phyloP scores from a whole-genome alignment of 345 rosid species.

The Salix viminalis region DNA sequence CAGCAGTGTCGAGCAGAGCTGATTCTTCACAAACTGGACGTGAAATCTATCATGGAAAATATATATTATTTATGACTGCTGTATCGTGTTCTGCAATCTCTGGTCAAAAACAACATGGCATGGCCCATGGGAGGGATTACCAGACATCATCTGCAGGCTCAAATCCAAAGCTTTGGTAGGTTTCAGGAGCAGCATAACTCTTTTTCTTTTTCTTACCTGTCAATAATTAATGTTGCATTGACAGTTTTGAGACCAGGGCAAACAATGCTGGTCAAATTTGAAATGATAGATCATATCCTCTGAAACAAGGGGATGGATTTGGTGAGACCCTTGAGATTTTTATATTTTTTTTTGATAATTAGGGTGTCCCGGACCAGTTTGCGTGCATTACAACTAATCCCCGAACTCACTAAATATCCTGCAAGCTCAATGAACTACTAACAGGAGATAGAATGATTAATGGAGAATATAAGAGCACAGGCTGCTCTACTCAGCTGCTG shows the following conservation, averaged over 20 bases:
- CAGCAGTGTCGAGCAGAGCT: conserved; percentile 5
- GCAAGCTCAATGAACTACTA: too few relatives aligned
- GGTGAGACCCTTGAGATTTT: not conserved
- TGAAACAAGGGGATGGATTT: not conserved
- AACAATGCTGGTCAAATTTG: not conserved
- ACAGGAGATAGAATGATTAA: not conserved
- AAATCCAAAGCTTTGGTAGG: conserved; percentile 1
- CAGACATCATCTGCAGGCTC: conserved; percentile 2
- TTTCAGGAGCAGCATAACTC: not conserved
- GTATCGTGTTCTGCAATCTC: not conserved
- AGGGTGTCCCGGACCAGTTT: too few relatives aligned
- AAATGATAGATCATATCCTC: not conserved
- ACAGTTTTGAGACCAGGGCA: not conserved
- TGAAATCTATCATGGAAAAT: not conserved
- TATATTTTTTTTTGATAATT: too few relatives aligned
- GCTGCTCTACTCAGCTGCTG: too few relatives aligned
- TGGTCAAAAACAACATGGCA: conserved; percentile 1
- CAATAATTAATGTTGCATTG: not conserved
- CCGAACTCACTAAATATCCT: rapidly evolving
- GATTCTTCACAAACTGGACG: conserved; percentile 3
- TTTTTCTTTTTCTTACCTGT: too few relatives aligned
- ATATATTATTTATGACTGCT: not conserved
- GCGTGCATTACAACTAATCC: rapidly evolving
- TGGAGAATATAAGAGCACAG: too few relatives aligned
- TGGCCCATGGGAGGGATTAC: not conserved